A percentile compares a stretch with the other conserved stretches of the same genome.
Evolutionary conservation across 306 rosid genomes (phyloP).

Genomic region (Inga laurina): DNA sequence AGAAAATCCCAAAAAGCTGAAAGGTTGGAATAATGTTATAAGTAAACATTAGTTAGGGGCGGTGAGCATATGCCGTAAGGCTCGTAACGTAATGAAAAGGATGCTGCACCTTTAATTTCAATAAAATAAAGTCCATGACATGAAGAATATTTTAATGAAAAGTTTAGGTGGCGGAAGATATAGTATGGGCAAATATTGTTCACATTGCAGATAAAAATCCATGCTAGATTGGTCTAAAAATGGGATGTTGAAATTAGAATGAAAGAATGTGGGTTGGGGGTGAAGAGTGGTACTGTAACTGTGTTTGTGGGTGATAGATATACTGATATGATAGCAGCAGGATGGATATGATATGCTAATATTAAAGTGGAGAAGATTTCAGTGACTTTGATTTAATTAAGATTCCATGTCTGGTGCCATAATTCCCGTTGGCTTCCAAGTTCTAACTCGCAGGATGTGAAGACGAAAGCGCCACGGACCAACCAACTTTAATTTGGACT

Average conservation of each 20-base stretch:
- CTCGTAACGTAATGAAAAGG: conserved; percentile 30
- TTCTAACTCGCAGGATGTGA: no score
- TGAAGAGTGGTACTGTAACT: no score
- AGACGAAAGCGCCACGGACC: no score
- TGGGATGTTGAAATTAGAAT: no score
- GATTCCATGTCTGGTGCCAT: conserved; percentile 17
- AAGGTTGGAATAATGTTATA: neutral
- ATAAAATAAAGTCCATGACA: neutral
- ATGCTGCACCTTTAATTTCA: conserved; percentile 33
- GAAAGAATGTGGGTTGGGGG: no score
- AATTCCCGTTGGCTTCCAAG: no score
- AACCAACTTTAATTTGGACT: no score
- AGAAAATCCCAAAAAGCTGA: neutral
- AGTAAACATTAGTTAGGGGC: neutral
- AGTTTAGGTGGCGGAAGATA: neutral
- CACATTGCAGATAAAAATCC: no score
- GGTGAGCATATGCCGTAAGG: neutral
- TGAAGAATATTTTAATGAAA: neutral
- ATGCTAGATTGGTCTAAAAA: no score
- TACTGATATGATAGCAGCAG: no score
- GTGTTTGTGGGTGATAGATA: no score
- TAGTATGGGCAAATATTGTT: neutral
- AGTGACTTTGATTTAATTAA: neutral
- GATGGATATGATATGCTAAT: neutral
- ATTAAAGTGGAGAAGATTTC: conserved; percentile 14